phyloP scores from a whole-genome alignment of 805 yeast species.

The Suhomyces tanzawaensis region DNA sequence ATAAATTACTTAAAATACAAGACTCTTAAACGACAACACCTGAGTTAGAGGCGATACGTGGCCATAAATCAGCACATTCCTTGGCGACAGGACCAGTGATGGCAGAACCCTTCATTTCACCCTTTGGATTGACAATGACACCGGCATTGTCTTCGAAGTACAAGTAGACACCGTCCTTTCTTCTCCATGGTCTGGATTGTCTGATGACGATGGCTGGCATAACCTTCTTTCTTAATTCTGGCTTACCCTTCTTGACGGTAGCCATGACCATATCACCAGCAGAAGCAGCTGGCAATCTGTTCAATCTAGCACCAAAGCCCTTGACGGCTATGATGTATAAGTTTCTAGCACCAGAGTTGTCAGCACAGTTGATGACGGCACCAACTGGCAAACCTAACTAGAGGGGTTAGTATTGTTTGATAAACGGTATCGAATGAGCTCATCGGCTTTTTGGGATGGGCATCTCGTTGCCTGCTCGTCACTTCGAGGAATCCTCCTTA shows the following conservation, averaged over 20 bases:
- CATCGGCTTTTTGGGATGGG: too few species aligned
- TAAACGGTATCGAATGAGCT: too few species aligned
- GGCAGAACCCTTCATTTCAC: constrained; percentile 99
- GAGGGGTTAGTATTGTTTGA: constrained; percentile 34
- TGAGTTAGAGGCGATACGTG: constrained; percentile 99
- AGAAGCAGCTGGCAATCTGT: constrained; percentile 99
- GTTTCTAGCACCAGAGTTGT: constrained; percentile 99
- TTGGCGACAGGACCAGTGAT: constrained; percentile 99
- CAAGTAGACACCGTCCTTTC: constrained; percentile 99
- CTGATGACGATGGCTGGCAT: constrained; percentile 99
- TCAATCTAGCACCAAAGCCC: constrained; percentile 99
- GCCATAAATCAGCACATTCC: constrained; percentile 99
- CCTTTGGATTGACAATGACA: constrained; percentile 99
- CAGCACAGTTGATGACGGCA: constrained; percentile 99
- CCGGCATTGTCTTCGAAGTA: constrained; percentile 99
- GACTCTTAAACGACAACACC: constrained; percentile 95
- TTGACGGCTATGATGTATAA: constrained; percentile 97
- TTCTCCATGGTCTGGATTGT: constrained; percentile 99
- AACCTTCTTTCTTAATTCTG: constrained; percentile 99
- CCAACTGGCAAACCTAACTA: constrained; percentile 99
- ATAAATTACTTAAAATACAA: constrained; percentile 3
- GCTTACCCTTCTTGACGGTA: constrained; percentile 99
- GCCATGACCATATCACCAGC: constrained; percentile 99
- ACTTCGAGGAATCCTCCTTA: too few species aligned
- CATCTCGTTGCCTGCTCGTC: too few species aligned